phyloP scores from a whole-genome alignment of 257 asterid species.

The Rauvolfia tetraphylla region DNA sequence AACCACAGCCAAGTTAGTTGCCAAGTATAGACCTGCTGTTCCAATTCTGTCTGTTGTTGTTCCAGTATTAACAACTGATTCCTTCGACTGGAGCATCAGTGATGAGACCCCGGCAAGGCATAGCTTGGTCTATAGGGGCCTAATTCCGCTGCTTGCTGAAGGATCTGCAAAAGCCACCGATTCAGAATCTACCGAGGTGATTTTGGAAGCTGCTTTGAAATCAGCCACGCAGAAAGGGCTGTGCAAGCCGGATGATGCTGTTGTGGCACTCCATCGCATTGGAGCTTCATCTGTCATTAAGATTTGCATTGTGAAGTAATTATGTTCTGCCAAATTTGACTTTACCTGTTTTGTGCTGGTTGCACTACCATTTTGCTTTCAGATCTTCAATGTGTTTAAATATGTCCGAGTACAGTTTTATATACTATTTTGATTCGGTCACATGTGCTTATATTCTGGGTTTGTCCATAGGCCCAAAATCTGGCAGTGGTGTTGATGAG shows the following conservation, averaged over 20 bases:
- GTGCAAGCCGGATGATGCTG: conserved; percentile 69
- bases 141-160: conserved; percentile 76
- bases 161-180: conserved; percentile 79
- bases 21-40: conserved; percentile 81
- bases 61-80: conserved; percentile 60
- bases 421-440: not conserved
- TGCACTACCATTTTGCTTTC: not conserved
- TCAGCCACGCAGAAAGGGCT: conserved; percentile 50
- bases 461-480: not conserved
- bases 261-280: conserved; percentile 73
- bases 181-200: conserved; percentile 74
- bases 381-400: not conserved
- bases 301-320: conserved; percentile 64
- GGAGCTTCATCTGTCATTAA: conserved; percentile 74
- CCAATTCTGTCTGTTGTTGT: conserved; percentile 82
- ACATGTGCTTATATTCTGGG: not conserved
- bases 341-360: not conserved
- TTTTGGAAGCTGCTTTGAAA: conserved; percentile 54
- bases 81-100: conserved; percentile 72
- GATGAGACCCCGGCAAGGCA: conserved; percentile 85
- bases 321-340: conserved; percentile 11
- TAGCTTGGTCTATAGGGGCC: conserved; percentile 71
- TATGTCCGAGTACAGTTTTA: not conserved
- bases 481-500: not conserved
- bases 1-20: conserved; percentile 76